Evolutionary conservation across 805 yeast species (phyloP), one percentile per base, ranked within the genome.

Genomic region (Starmerella vitae): DNA sequence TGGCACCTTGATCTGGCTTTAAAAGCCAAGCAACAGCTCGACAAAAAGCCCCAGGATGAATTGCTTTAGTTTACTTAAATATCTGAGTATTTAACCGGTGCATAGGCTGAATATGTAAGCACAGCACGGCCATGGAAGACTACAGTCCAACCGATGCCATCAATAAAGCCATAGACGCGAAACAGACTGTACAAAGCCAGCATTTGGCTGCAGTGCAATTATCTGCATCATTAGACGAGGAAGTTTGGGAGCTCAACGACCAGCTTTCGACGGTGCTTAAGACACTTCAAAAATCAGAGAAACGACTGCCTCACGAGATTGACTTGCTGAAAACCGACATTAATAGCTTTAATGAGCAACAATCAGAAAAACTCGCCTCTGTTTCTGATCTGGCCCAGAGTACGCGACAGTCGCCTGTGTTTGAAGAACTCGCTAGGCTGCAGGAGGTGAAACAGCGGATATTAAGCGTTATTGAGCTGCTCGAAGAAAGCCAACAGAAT

Each of bases 311-410:
- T 33, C 58, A 59, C 44, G 61, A 59, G 39, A 47, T 56, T 21
- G 61, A 57, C 32, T 51, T 60, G 34, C 50, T 60, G 15, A 45
- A 48, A 20, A 47, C 50, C 31, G 63, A 60, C 36, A 46, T 56
- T 14, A 40, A 38, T 10, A 44, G 45, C 9, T 42, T 60, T 20
- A 41, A 36, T 8, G 27, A 20, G 14, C 47, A 46, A 15, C 51
- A 55, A 31, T 45, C 42, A 17, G 47, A 36, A n/a, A 37, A 44
- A 1, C 33, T 33, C 17, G 41, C 46, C 7, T 30, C 36, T 5
- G 36, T 55, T 3, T 34, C 39, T 12, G 36, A 22, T 19, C 24
- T 43, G 3, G 35, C 42, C n/a, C 31, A 32, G 5, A 29, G 32
- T 15, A 36, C 37, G 12, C 38, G 44, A 20, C 30, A 34, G 20